Conservation (phyloP, 2,329 filamentous ascomycete genomes). For the Plenodomus biglobosus region DNA sequence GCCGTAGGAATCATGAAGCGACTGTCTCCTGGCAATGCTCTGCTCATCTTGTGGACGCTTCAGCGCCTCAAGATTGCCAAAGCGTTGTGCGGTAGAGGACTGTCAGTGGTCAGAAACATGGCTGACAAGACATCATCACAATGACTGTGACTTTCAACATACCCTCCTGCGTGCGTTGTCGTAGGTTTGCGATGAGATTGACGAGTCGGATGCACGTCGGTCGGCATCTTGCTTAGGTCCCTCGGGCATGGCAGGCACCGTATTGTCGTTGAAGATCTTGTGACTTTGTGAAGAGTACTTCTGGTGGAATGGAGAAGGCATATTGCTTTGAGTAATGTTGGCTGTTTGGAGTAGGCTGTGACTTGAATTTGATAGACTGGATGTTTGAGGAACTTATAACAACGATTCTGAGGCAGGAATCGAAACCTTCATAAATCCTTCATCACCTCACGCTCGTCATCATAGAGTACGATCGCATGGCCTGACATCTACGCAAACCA, state of each 20-base stretch:
- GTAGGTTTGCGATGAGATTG: conserved; percentile 25
- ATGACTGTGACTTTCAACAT: conserved; percentile 1
- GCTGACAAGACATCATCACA: neutral
- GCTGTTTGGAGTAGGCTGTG: no score
- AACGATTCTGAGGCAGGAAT: neutral
- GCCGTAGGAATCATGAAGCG: conserved; percentile 38
- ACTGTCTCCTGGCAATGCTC: conserved; percentile 30
- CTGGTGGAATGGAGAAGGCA: conserved; percentile 45
- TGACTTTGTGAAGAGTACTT: conserved; percentile 42
- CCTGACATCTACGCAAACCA: conserved; percentile 36
- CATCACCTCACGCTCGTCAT: conserved; percentile 18
- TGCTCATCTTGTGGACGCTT: conserved; percentile 37
- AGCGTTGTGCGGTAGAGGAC: conserved; percentile 37
- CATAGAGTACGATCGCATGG: conserved; percentile 26
- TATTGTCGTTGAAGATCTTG: conserved; percentile 34
- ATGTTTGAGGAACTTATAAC: neutral
- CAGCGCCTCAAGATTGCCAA: conserved; percentile 36
- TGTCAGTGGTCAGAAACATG: conserved; percentile 4
- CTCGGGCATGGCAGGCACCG: conserved; percentile 36
- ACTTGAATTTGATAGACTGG: neutral
- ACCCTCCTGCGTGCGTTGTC: conserved; percentile 36
- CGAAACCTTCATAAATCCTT: conserved; percentile 17
- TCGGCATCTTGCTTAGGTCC: conserved; percentile 35
- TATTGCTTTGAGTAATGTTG: conserved; percentile 9
- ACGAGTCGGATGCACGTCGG: conserved; percentile 37